These are phyloP conservation scores for Hyaloscypha hepaticicola DNA, from an alignment of 495 filamentous ascomycete species.

Conservation along the genomic window DNA sequence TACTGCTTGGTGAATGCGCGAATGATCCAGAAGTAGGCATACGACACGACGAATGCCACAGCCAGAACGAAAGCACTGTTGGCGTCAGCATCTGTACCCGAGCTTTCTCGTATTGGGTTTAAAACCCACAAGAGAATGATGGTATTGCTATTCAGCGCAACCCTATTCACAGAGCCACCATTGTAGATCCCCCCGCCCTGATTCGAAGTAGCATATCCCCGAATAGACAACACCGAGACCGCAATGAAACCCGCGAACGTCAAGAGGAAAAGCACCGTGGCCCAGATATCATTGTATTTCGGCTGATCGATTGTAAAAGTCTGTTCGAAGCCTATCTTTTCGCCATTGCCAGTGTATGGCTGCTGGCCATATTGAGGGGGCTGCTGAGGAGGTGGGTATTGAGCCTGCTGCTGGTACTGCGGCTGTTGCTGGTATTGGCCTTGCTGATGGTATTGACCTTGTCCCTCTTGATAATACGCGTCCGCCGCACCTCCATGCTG, in stretches of 20 bases:
- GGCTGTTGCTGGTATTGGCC: constrained; percentile 6
- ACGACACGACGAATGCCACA: constrained; percentile 71
- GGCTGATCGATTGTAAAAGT: constrained; percentile 77
- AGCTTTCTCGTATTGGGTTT: too few relatives aligned
- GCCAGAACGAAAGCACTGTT: constrained; percentile 59
- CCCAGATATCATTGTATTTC: constrained; percentile 89
- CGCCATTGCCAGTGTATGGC: constrained; percentile 14
- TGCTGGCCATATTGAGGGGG: constrained; percentile 12
- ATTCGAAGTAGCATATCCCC: constrained; percentile 69
- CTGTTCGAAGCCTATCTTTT: constrained; percentile 67
- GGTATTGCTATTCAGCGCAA: constrained; percentile 77
- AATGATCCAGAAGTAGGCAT: constrained; percentile 71
- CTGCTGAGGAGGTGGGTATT: constrained; percentile 13
- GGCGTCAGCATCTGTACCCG: constrained; percentile 1
- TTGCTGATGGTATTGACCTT: constrained; percentile 19
- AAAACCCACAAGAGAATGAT: constrained; percentile 69
- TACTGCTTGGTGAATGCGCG: constrained; percentile 77
- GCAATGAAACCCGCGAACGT: constrained; percentile 75
- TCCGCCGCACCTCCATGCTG: constrained; percentile 34
- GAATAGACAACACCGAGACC: constrained; percentile 72
- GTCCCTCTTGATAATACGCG: constrained; percentile 32
- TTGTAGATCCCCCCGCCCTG: constrained; percentile 75
- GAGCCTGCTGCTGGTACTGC: constrained; percentile 2
- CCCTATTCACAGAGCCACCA: constrained; percentile 50
- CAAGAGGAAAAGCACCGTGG: constrained; percentile 72